phyloP scores from a whole-genome alignment of 352 stramenopile genomes.

The Stramenopiles sp. region DNA sequence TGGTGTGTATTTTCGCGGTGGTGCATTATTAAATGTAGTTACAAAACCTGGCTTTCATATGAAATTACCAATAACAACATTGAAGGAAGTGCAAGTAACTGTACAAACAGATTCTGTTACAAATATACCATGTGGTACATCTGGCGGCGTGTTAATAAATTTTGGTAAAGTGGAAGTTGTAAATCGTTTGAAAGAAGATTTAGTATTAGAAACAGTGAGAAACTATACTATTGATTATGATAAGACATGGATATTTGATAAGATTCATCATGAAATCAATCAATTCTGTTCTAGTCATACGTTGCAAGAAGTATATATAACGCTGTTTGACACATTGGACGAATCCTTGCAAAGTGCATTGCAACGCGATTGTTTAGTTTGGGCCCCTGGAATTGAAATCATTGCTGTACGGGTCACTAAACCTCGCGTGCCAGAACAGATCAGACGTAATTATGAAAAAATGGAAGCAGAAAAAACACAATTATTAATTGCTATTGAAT shows the following conservation, averaged over 20 bases:
- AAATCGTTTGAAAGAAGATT: conserved; percentile 7
- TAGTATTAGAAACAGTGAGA: conserved; percentile 8
- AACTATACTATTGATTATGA: conserved; percentile 12
- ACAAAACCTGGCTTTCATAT: no score
- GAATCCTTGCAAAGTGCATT: conserved; percentile 1
- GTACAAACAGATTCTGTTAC: conserved; percentile 7
- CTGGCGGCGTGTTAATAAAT: conserved; percentile 10
- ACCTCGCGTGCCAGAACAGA: conserved; percentile 7
- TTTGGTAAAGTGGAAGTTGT: conserved; percentile 14
- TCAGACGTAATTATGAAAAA: conserved; percentile 8
- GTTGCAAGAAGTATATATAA: conserved; percentile 11
- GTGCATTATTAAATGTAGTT: no score
- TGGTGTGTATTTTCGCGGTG: no score
- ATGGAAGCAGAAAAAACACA: conserved; percentile 13
- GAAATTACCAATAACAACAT: no score
- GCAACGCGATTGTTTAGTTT: conserved; percentile 1
- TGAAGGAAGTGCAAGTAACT: conserved; percentile 14
- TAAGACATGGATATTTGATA: conserved; percentile 11
- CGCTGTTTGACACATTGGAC: conserved; percentile 10
- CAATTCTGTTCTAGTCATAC: conserved; percentile 8
- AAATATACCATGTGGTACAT: conserved; percentile 13
- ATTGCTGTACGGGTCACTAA: conserved; percentile 13
- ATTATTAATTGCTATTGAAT: conserved; percentile 10
- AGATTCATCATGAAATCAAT: conserved; percentile 11
- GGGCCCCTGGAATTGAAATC: conserved; percentile 9